These are phyloP conservation scores for Chrysosporium keratinophilum DNA, from an alignment of 2,329 filamentous ascomycete genomes.

Conservation along the genomic window DNA sequence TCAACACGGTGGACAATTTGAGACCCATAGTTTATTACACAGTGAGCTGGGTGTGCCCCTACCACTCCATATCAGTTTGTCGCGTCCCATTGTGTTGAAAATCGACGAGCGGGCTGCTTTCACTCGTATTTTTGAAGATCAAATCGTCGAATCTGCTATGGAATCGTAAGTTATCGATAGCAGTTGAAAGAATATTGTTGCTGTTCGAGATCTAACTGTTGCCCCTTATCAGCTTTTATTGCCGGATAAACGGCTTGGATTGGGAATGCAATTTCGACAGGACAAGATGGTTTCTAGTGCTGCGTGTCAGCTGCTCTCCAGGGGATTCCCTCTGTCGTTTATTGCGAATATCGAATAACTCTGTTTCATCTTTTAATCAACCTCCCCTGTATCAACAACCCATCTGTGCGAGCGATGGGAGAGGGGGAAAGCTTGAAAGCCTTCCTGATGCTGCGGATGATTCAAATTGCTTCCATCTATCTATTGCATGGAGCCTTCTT, in stretches of 20 bases:
- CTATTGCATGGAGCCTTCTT: slow-evolving; percentile 71
- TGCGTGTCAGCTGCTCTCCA: slow-evolving; percentile 46
- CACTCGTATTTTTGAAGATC: slow-evolving; percentile 43
- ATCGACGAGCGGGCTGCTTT: slow-evolving; percentile 65
- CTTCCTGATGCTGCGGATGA: slow-evolving; percentile 13
- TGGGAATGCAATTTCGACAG: slow-evolving; percentile 59
- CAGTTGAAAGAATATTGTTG: background rate
- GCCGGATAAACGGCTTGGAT: slow-evolving; percentile 40
- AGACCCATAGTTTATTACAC: slow-evolving; percentile 57
- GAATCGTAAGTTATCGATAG: slow-evolving; percentile 32
- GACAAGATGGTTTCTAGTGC: slow-evolving; percentile 73
- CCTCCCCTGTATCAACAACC: slow-evolving; percentile 53
- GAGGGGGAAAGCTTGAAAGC: background rate
- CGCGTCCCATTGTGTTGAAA: slow-evolving; percentile 63
- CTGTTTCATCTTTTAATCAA: slow-evolving; percentile 52
- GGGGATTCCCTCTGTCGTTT: slow-evolving; percentile 52
- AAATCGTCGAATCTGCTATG: slow-evolving; percentile 36
- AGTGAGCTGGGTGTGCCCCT: slow-evolving; percentile 68
- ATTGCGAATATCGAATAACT: slow-evolving; percentile 55
- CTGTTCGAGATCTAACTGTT: slow-evolving; percentile 12
- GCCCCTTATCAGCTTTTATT: slow-evolving; percentile 38
- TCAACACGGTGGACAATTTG: slow-evolving; percentile 34
- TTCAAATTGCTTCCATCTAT: slow-evolving; percentile 67
- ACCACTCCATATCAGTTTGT: slow-evolving; percentile 85
- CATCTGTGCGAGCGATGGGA: slow-evolving; percentile 11